phyloP scores from a whole-genome alignment of 2,329 filamentous ascomycete species.

The Seiridium cupressi region DNA sequence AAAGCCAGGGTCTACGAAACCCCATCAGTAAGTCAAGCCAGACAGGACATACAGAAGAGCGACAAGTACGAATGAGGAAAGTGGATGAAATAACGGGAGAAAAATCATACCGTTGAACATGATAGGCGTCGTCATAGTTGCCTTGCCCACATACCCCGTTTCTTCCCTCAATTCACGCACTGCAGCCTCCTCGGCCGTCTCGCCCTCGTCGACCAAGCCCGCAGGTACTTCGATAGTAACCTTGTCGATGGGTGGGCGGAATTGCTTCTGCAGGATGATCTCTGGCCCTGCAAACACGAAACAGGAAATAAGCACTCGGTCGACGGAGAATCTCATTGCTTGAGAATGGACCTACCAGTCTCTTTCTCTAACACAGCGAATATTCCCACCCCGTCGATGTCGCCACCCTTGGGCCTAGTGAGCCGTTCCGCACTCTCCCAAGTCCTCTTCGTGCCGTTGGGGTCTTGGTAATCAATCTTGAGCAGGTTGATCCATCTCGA shows the following conservation, averaged over 20 bases:
- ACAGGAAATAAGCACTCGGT: neutral
- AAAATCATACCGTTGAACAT: constrained; percentile 29
- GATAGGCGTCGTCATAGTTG: constrained; percentile 41
- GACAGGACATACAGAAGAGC: neutral
- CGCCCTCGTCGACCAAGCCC: constrained; percentile 60
- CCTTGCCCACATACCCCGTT: constrained; percentile 61
- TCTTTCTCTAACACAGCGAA: constrained; percentile 63
- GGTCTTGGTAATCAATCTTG: constrained; percentile 60
- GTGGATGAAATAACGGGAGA: neutral
- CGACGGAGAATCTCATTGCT: neutral
- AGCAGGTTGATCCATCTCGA: constrained; percentile 10
- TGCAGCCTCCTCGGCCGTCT: constrained; percentile 60
- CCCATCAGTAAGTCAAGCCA: neutral
- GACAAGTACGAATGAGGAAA: too few relatives aligned
- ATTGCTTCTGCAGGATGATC: constrained; percentile 66
- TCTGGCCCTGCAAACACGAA: constrained; percentile 40
- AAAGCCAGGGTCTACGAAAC: constrained; percentile 54
- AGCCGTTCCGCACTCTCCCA: constrained; percentile 75
- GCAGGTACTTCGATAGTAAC: constrained; percentile 64
- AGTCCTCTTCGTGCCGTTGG: constrained; percentile 53
- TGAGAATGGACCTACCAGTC: constrained; percentile 30
- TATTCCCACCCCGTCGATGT: constrained; percentile 73
- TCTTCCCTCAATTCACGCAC: constrained; percentile 65
- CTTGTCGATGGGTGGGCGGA: constrained; percentile 58
- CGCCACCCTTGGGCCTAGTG: constrained; percentile 59